These are phyloP conservation scores for Collybia mongolica DNA, from an alignment of 768 basidiomycete genomes.

Conservation along the genomic window DNA sequence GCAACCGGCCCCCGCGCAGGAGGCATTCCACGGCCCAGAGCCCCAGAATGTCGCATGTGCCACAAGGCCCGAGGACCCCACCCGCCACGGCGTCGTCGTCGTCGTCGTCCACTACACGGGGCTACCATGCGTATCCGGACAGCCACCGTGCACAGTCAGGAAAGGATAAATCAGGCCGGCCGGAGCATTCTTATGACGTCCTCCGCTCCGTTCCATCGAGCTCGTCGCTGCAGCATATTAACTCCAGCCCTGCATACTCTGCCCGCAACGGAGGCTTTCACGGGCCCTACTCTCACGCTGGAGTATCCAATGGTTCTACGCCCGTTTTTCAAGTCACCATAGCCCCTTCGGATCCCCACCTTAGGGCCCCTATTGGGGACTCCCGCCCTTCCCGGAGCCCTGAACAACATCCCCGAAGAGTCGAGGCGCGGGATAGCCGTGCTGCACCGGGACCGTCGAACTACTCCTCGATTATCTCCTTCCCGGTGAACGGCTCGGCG, in stretches of 20 bases:
- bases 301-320: slow-evolving; percentile 28
- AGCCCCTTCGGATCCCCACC: neutral
- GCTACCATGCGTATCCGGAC: neutral
- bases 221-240: slow-evolving; percentile 41
- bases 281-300: slow-evolving; percentile 12
- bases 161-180: slow-evolving; percentile 8
- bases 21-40: neutral
- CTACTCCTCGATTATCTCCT: slow-evolving; percentile 23
- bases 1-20: neutral
- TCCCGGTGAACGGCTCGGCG: slow-evolving; percentile 16
- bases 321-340: slow-evolving; percentile 39
- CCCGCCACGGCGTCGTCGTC: neutral
- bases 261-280: slow-evolving; percentile 21
- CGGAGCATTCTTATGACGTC: slow-evolving; percentile 40
- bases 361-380: no score
- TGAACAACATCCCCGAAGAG: no score
- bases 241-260: slow-evolving; percentile 38
- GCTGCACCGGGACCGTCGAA: no score
- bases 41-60: neutral
- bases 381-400: no score
- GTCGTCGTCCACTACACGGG: neutral
- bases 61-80: neutral
- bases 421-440: neutral
- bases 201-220: slow-evolving; percentile 40
- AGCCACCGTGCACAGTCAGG: neutral